Evolutionary conservation across 1,284 basidiomycete genomes (phyloP).

Genomic region (Thelephora terrestris): DNA sequence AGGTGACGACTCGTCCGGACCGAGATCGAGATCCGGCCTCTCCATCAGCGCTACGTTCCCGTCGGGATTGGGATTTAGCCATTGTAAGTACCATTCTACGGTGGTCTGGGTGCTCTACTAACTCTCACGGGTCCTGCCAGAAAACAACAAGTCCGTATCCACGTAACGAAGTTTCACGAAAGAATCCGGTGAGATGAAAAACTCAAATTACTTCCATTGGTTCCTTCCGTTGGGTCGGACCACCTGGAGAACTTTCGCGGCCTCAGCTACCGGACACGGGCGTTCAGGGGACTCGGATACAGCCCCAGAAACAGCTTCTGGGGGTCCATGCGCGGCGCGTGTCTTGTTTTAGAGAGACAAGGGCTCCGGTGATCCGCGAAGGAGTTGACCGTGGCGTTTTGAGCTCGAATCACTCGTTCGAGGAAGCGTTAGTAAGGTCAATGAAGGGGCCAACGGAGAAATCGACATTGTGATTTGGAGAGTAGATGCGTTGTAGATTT

Average conservation of each 20-base stretch:
- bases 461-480: neutral
- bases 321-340: slow-evolving; percentile 35
- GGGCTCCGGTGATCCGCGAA: neutral
- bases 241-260: slow-evolving; percentile 37
- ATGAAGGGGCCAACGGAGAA: neutral
- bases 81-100: no score
- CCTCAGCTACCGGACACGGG: slow-evolving; percentile 36
- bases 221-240: slow-evolving; percentile 34
- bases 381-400: neutral
- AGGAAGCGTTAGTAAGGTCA: neutral
- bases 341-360: slow-evolving; percentile 31
- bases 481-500: slow-evolving; percentile 2
- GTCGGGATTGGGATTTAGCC: no score
- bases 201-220: slow-evolving; percentile 28
- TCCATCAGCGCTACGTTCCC: no score
- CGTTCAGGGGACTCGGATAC: slow-evolving; percentile 28
- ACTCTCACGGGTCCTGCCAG: no score
- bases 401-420: neutral
- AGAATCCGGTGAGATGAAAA: no score
- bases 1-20: no score
- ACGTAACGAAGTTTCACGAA: no score
- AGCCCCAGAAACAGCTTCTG: slow-evolving; percentile 8
- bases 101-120: no score
- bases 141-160: no score
- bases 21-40: no score